phyloP scores from a whole-genome alignment of 495 filamentous ascomycete genomes.

The Podospora appendiculata region DNA sequence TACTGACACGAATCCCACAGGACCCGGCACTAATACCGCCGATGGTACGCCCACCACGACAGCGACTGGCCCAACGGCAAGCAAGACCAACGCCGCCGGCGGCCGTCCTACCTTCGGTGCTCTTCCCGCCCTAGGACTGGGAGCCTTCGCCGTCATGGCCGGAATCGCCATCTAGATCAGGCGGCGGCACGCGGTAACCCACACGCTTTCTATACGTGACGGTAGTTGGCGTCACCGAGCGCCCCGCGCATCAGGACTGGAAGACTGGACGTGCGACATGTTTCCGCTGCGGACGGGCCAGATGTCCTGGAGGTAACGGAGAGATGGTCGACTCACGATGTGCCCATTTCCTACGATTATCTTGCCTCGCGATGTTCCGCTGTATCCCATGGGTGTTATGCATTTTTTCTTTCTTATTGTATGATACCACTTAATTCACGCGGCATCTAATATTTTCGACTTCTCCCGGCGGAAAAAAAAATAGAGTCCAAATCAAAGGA shows the following conservation, averaged over 20 bases:
- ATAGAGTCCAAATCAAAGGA: background rate
- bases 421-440: conserved; percentile 5
- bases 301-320: too few relatives aligned
- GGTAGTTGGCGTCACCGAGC: background rate
- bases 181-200: background rate
- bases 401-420: background rate
- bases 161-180: conserved; percentile 13
- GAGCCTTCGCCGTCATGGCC: conserved; percentile 18
- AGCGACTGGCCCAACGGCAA: background rate
- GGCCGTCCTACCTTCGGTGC: conserved; percentile 1
- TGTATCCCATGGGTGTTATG: background rate
- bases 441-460: background rate
- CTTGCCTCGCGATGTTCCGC: background rate
- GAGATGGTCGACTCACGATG: background rate
- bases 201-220: background rate
- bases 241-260: background rate
- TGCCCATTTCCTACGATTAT: background rate
- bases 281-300: too few relatives aligned
- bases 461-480: background rate
- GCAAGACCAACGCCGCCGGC: conserved; percentile 10
- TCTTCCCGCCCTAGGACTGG: conserved; percentile 13
- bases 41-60: background rate
- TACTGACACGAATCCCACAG: conserved; percentile 1
- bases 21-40: conserved; percentile 15
- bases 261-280: too few relatives aligned